Percentiles rank a stretch among this genome's conserved stretches.
Evolutionary conservation across 169 alveolate species (phyloP).

Genomic region (Plasmodium fragile): DNA sequence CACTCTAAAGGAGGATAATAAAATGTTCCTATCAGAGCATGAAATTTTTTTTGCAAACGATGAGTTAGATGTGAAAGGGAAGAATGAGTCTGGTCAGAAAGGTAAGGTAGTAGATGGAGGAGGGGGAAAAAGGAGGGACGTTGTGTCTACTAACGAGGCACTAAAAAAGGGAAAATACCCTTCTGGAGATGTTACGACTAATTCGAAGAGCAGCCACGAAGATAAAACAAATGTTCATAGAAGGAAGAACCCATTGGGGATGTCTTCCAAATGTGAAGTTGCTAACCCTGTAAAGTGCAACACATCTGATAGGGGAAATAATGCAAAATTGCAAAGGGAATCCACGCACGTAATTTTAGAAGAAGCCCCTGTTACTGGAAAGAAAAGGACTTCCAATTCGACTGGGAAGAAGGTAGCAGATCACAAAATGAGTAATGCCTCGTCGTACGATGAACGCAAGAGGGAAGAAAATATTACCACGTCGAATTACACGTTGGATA

Average conservation of each 20-base stretch:
- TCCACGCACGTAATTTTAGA: background rate
- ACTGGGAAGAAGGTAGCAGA: background rate
- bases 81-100: background rate
- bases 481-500: background rate
- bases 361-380: background rate
- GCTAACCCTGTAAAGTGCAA: background rate
- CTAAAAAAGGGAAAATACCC: background rate
- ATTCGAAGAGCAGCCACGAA: background rate
- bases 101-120: background rate
- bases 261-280: background rate
- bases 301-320: background rate
- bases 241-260: background rate
- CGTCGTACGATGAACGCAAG: background rate
- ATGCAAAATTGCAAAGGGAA: background rate
- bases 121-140: background rate
- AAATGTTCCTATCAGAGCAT: background rate
- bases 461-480: background rate
- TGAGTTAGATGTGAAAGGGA: background rate
- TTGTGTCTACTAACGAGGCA: background rate
- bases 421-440: background rate
- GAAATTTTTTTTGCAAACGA: background rate
- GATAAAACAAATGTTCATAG: background rate
- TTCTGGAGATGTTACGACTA: background rate
- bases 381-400: background rate
- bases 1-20: background rate